phyloP scores from a whole-genome alignment of 768 basidiomycete species.

The Panaeolus papilionaceus region DNA sequence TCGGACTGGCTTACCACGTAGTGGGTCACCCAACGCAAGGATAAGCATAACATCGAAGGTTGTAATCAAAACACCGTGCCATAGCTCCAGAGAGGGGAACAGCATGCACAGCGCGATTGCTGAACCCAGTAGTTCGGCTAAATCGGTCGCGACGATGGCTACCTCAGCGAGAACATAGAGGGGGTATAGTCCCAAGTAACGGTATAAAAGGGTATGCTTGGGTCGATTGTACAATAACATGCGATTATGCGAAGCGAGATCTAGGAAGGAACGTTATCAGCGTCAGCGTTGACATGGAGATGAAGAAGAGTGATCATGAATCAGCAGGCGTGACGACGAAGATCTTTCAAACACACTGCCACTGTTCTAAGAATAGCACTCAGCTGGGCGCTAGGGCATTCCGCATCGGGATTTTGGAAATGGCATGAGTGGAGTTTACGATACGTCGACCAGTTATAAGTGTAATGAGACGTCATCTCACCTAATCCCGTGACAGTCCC shows the following conservation, averaged over 20 bases:
- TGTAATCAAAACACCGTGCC: constrained; percentile 75
- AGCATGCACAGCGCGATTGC: constrained; percentile 83
- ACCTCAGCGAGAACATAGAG: constrained; percentile 72
- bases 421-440: not conserved
- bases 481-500: constrained; percentile 88
- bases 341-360: not conserved
- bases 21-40: constrained; percentile 73
- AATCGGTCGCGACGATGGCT: constrained; percentile 78
- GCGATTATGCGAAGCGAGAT: constrained; percentile 64
- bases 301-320: not conserved
- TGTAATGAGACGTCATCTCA: constrained; percentile 35
- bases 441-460: not conserved
- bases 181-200: constrained; percentile 69
- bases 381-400: not conserved
- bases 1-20: constrained; percentile 68
- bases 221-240: constrained; percentile 69
- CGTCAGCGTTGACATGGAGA: not conserved
- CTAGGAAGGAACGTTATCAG: constrained; percentile 29
- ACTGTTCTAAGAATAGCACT: not conserved
- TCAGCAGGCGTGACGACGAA: not conserved
- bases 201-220: constrained; percentile 58
- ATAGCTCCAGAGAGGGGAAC: constrained; percentile 71
- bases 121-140: constrained; percentile 82
- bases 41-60: constrained; percentile 72
- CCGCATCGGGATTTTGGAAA: not conserved